Base-by-base conservation (phyloP, 306 rosid species). In the Pyrus betulifolia region DNA sequence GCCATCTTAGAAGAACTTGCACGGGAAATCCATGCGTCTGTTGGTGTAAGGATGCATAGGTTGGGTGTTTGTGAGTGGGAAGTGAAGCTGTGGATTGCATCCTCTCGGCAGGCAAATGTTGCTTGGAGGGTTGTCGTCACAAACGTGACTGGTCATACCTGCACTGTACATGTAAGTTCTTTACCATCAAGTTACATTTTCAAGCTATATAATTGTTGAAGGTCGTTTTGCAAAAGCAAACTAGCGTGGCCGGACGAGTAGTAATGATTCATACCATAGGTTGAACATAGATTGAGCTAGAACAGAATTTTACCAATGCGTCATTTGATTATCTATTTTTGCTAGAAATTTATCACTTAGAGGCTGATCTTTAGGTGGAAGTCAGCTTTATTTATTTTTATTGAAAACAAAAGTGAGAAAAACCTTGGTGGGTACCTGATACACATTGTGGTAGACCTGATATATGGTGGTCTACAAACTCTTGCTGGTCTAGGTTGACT, bases 1-100 rank as follows among this genome's bases (percentile, higher is more conserved):
- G 82, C 82, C 14, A 79, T 89, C 79, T 88, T 95, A 84, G 86
- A 87, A 80, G 92, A 88, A 74, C 73, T 90, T 79, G 93, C 95
- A 70, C 80, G 72, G 75, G 92, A 89, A 78, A 90, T 92, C 75
- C 97, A 95, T 76, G 84, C 91, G 35, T 88, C 84, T 74, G 87
- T 92, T 69, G 99, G 99, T 57, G 97, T 92, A 49, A 92, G 96
- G 88, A 95, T 95, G 99, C 97, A 95, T 76, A 90, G 91, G 83
- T 89, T 95, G 82, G 97, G 97, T 25, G 97, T 95, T 65, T 87
- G 88, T 81, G 96, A 86, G 72, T 95, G 97, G 99, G 99, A 95
- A 92, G 92, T 92, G 84, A 95, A 95, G 88, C 90, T 95, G 74
- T 92, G 96, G 97, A 81, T 95, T 66, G 77, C 89, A 74, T 88